phyloP scores from a whole-genome alignment of 768 basidiomycete species.

The Pleurotus eryngii region DNA sequence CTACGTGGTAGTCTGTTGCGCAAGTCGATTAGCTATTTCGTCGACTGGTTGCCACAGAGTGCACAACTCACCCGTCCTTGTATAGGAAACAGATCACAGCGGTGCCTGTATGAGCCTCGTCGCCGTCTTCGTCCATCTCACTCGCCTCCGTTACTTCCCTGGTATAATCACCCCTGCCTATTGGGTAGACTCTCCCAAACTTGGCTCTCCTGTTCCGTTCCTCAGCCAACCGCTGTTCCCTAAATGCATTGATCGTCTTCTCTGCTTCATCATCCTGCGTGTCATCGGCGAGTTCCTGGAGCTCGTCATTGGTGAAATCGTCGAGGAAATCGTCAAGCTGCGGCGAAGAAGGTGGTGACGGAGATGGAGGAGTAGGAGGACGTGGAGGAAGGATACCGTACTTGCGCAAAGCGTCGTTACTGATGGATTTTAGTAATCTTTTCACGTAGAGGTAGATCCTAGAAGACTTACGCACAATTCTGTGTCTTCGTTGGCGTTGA shows the following conservation, averaged over 20 bases:
- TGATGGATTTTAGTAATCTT: slow-evolving; percentile 26
- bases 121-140: slow-evolving; percentile 59
- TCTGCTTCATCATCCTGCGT: slow-evolving; percentile 73
- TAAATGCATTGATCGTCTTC: slow-evolving; percentile 64
- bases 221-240: slow-evolving; percentile 62
- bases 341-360: slow-evolving; percentile 80
- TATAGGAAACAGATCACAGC: slow-evolving; percentile 94
- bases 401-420: slow-evolving; percentile 91
- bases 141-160: slow-evolving; percentile 95
- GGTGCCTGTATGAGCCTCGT: slow-evolving; percentile 70
- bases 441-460: background rate
- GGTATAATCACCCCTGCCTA: slow-evolving; percentile 91
- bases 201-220: slow-evolving; percentile 59
- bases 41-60: background rate
- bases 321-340: slow-evolving; percentile 65
- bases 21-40: background rate
- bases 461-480: slow-evolving; percentile 72
- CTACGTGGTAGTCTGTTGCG: slow-evolving; percentile 69
- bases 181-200: slow-evolving; percentile 85
- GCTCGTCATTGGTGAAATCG: slow-evolving; percentile 58
- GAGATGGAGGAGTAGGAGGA: slow-evolving; percentile 62
- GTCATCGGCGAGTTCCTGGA: slow-evolving; percentile 70
- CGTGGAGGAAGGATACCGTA: slow-evolving; percentile 86
- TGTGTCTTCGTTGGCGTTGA: slow-evolving; percentile 89
- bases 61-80: slow-evolving; percentile 79